Percentiles rank a stretch among this genome's conserved stretches.
phyloP scores from a whole-genome alignment of 164 flowering plant species.

The Berberis vulgaris region DNA sequence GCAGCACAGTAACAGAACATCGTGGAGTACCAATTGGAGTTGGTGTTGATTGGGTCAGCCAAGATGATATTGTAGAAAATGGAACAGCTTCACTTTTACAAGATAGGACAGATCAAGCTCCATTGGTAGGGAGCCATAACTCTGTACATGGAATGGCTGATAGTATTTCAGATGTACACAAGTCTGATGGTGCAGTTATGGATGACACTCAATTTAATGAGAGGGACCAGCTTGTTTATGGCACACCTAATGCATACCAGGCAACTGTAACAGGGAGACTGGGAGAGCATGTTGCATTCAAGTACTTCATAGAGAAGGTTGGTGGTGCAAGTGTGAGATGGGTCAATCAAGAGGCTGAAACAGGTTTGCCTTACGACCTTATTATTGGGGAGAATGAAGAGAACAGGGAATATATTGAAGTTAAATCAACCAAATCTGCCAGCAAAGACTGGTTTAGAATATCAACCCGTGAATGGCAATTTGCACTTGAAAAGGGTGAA shows the following conservation, averaged over 20 bases:
- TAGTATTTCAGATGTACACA: slow-evolving; percentile 10
- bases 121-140: not conserved
- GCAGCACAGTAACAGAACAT: slow-evolving; percentile 7
- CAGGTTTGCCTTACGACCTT: slow-evolving; percentile 81
- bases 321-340: slow-evolving; percentile 44
- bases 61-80: slow-evolving; percentile 18
- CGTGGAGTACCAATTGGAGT: slow-evolving; percentile 12
- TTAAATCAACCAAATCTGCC: slow-evolving; percentile 66
- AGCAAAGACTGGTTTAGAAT: slow-evolving; percentile 81
- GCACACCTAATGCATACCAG: slow-evolving; percentile 33
- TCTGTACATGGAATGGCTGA: slow-evolving; percentile 2
- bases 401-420: slow-evolving; percentile 61
- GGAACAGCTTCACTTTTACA: slow-evolving; percentile 8
- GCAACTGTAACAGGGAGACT: slow-evolving; percentile 51
- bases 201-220: slow-evolving; percentile 9
- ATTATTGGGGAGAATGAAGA: slow-evolving; percentile 32
- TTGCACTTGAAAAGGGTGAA: slow-evolving; percentile 71
- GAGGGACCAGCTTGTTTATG: slow-evolving; percentile 36
- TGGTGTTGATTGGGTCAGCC: slow-evolving; percentile 21
- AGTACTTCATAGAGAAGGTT: slow-evolving; percentile 35
- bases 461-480: slow-evolving; percentile 74
- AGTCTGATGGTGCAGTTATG: slow-evolving; percentile 16
- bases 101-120: slow-evolving; percentile 16
- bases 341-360: slow-evolving; percentile 69
- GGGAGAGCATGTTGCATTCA: slow-evolving; percentile 71